Evolutionary conservation across 331 rosid genomes (phyloP).

Genomic region (Telfairia occidentalis): DNA sequence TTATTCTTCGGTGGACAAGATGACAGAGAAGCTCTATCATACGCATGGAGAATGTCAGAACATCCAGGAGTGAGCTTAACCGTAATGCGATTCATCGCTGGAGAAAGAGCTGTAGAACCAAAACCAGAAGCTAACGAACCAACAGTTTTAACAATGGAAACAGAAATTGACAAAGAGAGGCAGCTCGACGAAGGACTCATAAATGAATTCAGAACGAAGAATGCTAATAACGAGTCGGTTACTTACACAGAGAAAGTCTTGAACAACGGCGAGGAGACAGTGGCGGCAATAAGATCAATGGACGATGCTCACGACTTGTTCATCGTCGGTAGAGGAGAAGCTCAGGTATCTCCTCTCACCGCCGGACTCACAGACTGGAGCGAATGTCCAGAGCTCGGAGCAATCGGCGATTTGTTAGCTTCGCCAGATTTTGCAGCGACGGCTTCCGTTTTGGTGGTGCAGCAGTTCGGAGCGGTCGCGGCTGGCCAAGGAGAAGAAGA

Average conservation of each 20-base stretch:
- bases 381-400: conserved; percentile 81
- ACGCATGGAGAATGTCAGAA: conserved; percentile 69
- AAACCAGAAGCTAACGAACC: background rate
- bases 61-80: conserved; percentile 45
- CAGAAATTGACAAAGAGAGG: conserved; percentile 26
- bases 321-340: conserved; percentile 73
- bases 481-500: background rate
- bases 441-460: conserved; percentile 69
- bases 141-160: conserved; percentile 18
- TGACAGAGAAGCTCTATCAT: conserved; percentile 72
- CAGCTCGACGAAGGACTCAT: conserved; percentile 40
- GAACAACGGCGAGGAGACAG: conserved; percentile 74
- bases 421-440: conserved; percentile 69
- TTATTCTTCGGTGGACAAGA: conserved; percentile 83
- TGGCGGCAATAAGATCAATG: conserved; percentile 59
- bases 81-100: conserved; percentile 40
- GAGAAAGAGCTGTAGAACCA: conserved; percentile 21
- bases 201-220: conserved; percentile 26
- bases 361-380: conserved; percentile 93
- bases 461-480: conserved; percentile 44
- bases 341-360: conserved; percentile 43
- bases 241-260: conserved; percentile 42
- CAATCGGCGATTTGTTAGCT: conserved; percentile 79
- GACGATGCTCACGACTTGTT: conserved; percentile 43
- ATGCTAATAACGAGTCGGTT: conserved; percentile 23